Percentiles rank a stretch among this genome's conserved stretches.
phyloP scores from a whole-genome alignment of 2,329 filamentous ascomycete species.

The Nakataea oryzae region DNA sequence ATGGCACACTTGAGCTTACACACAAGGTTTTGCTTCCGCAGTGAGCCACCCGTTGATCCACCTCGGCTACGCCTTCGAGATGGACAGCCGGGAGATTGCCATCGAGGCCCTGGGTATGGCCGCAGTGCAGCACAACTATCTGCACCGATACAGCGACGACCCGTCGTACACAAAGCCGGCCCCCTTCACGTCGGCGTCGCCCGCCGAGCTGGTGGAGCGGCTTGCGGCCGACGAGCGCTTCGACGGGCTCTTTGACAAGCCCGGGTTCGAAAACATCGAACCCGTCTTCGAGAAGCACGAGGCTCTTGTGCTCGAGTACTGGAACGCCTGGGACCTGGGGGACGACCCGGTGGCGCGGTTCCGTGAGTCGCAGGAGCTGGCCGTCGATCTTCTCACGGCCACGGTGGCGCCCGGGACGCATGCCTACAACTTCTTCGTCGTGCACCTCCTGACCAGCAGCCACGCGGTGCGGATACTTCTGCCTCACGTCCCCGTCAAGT shows the following conservation, averaged over 20 bases:
- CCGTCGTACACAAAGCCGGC: slow-evolving; percentile 57
- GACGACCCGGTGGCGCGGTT: slow-evolving; percentile 62
- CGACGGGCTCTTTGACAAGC: slow-evolving; percentile 49
- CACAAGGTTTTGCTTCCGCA: slow-evolving; percentile 23
- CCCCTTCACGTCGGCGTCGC: slow-evolving; percentile 45
- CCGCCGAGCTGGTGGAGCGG: slow-evolving; percentile 60
- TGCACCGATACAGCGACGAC: slow-evolving; percentile 63
- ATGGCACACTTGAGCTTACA: not conserved
- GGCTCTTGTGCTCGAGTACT: slow-evolving; percentile 68
- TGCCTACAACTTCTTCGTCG: slow-evolving; percentile 73
- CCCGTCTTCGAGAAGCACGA: slow-evolving; percentile 60
- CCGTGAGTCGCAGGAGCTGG: slow-evolving; percentile 54
- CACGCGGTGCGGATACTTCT: slow-evolving; percentile 84
- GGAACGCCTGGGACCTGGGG: slow-evolving; percentile 73
- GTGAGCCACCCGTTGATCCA: slow-evolving; percentile 92
- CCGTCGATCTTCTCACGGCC: slow-evolving; percentile 50
- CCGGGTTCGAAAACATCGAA: slow-evolving; percentile 53
- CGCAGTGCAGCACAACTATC: slow-evolving; percentile 43
- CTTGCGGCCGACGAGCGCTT: slow-evolving; percentile 62
- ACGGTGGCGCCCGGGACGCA: slow-evolving; percentile 47
- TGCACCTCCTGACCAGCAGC: slow-evolving; percentile 73
- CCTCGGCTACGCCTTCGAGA: slow-evolving; percentile 84
- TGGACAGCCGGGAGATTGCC: slow-evolving; percentile 73
- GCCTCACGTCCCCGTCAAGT: slow-evolving; percentile 61
- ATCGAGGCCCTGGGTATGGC: slow-evolving; percentile 78